These are phyloP conservation scores for Berkeleyomyces rouxiae DNA, from an alignment of 2,329 filamentous ascomycete genomes.

Conservation along the genomic window DNA sequence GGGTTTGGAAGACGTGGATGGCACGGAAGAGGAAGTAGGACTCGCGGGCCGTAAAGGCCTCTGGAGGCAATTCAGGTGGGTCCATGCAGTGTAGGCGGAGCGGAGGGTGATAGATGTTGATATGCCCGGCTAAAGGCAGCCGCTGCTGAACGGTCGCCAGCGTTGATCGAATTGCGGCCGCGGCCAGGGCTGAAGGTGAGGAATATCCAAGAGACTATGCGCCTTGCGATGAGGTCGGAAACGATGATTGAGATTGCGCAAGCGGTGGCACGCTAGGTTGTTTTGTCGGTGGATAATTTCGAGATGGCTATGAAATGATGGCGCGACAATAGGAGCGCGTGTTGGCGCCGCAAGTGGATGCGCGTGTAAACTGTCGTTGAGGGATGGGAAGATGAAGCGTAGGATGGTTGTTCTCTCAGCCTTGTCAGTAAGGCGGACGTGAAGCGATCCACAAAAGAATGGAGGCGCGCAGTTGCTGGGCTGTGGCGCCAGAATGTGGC, in stretches of 20 bases:
- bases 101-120: background rate
- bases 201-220: background rate
- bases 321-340: background rate
- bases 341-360: background rate
- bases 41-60: slow-evolving; percentile 66
- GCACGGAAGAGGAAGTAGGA: slow-evolving; percentile 73
- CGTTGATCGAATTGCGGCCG: background rate
- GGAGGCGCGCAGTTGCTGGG: background rate
- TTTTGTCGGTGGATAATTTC: background rate
- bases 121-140: slow-evolving; percentile 1
- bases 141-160: slow-evolving; percentile 1
- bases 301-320: background rate
- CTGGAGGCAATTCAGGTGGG: slow-evolving; percentile 12
- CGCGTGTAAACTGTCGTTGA: background rate
- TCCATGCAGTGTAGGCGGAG: slow-evolving; percentile 11
- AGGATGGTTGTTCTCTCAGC: background rate
- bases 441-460: background rate
- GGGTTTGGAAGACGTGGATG: slow-evolving; percentile 49
- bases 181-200: background rate
- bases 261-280: no score
- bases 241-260: background rate
- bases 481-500: background rate
- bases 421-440: slow-evolving; percentile 4
- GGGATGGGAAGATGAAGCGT: background rate
- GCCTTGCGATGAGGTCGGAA: background rate